Conservation (phyloP, 305 asterid genomes). For the Solanum hybrid region DNA sequence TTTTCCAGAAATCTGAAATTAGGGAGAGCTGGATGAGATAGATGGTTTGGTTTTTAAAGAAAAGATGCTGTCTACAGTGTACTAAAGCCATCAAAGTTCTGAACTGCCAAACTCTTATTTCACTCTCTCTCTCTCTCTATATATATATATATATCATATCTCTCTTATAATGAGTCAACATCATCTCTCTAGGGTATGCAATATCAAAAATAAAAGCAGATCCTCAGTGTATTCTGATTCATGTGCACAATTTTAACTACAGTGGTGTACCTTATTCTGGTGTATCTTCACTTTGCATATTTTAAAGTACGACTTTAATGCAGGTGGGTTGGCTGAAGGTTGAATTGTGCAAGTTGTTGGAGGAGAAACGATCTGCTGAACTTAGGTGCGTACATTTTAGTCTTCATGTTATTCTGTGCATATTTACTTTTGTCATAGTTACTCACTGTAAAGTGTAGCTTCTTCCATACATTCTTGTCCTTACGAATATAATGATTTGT, state of each 20-base stretch:
- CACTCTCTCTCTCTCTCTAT: background rate
- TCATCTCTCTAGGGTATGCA: background rate
- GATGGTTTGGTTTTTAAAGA: background rate
- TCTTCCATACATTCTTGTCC: background rate
- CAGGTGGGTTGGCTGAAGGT: conserved; percentile 91
- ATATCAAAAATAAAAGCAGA: background rate
- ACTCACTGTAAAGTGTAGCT: background rate
- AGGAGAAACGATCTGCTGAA: conserved; percentile 86
- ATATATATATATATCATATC: background rate
- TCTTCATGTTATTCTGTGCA: background rate
- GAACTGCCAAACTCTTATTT: background rate
- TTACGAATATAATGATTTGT: background rate
- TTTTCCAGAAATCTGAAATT: background rate
- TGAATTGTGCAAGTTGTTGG: conserved; percentile 87
- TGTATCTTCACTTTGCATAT: background rate
- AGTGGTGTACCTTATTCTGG: background rate
- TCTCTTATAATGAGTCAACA: background rate
- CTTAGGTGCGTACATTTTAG: conserved; percentile 45
- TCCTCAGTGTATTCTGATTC: background rate
- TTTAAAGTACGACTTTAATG: conserved; percentile 12
- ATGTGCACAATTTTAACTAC: background rate
- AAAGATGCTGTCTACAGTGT: background rate
- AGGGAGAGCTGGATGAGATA: background rate
- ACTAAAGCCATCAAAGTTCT: background rate
- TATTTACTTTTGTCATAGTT: background rate